Evolutionary conservation across 768 basidiomycete species (phyloP), one percentile per base, ranked within the genome.

Genomic region (Sporobolomyces pararoseus): DNA sequence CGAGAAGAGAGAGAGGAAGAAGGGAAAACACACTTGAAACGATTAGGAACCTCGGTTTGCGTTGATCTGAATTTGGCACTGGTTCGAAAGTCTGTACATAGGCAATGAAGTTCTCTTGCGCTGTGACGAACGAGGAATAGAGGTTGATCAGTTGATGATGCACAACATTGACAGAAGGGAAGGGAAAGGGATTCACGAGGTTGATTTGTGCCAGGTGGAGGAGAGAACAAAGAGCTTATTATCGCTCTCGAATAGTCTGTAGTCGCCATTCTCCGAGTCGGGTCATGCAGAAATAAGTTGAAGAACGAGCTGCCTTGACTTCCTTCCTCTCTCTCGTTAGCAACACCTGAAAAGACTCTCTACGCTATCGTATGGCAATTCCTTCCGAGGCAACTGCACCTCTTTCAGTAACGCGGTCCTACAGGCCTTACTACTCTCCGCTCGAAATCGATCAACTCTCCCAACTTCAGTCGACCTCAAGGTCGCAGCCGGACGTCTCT

Each of bases 11-110:
- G 17, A n/a, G n/a, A n/a, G n/a, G n/a, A n/a, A n/a, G n/a, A n/a
- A n/a, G n/a, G n/a, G n/a, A 37, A 17, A 49, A 46, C 69, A 17
- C 0, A 63, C 73, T 64, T 23, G 73, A 65, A 44, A 74, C 49
- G 70, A 74, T 74, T 49, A 74, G 47, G 67, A 68, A 71, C 44
- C 73, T 58, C 46, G 70, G 49, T 31, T 74, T 74, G 16, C 49
- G 64, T 16, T 52, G 35, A 9, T 61, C 19, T 7, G 70, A 44
- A 0, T 63, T 66, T 0, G 70, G 70, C 7, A 59, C 52, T 12
- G 55, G 53, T n/a, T 74, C 73, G 27, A 66, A 63, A 1, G 73
- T 74, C 25, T 65, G 70, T 1, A 71, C 60, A 58, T 74, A 64
- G 42, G 66, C 69, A 34, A 74, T 42, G 34, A 62, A 51, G 35